Evolutionary conservation across 345 rosid species (phyloP).

Genomic region (Bretschneidera sinensis): DNA sequence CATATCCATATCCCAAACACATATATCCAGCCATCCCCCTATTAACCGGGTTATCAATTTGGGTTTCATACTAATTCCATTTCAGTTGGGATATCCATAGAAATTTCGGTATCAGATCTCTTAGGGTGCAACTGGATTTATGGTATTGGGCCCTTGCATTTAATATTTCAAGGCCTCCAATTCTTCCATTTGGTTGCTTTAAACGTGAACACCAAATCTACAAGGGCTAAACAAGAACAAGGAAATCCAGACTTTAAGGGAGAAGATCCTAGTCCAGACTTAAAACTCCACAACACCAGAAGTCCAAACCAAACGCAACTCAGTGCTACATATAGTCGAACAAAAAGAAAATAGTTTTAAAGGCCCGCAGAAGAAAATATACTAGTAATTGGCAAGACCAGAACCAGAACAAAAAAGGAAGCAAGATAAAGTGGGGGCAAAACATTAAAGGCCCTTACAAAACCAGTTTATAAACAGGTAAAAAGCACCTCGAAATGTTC

Average conservation of each 20-base stretch:
- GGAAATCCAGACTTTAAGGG: too few relatives aligned
- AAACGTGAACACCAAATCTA: not conserved
- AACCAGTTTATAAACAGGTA: not conserved
- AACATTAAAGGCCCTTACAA: not conserved
- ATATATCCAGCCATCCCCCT: too few relatives aligned
- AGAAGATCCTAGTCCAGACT: too few relatives aligned
- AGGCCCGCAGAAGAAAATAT: not conserved
- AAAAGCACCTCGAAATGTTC: not conserved
- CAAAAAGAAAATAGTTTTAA: not conserved
- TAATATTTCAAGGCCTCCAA: not conserved
- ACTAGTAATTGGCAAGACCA: not conserved
- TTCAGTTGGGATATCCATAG: not conserved
- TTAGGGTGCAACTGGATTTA: not conserved
- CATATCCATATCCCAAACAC: too few relatives aligned
- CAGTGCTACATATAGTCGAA: not conserved
- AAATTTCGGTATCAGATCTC: too few relatives aligned
- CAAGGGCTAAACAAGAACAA: not conserved
- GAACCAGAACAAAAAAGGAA: not conserved
- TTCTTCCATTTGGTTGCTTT: not conserved
- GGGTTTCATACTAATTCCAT: too few relatives aligned
- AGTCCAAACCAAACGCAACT: not conserved
- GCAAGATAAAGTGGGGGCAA: too few relatives aligned
- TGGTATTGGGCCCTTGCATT: not conserved
- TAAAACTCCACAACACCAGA: not conserved
- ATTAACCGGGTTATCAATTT: too few relatives aligned